Percentiles rank a stretch among this genome's conserved stretches.
These are phyloP conservation scores for Mycena polygramma DNA, from an alignment of 768 basidiomycete genomes.

Conservation along the genomic window DNA sequence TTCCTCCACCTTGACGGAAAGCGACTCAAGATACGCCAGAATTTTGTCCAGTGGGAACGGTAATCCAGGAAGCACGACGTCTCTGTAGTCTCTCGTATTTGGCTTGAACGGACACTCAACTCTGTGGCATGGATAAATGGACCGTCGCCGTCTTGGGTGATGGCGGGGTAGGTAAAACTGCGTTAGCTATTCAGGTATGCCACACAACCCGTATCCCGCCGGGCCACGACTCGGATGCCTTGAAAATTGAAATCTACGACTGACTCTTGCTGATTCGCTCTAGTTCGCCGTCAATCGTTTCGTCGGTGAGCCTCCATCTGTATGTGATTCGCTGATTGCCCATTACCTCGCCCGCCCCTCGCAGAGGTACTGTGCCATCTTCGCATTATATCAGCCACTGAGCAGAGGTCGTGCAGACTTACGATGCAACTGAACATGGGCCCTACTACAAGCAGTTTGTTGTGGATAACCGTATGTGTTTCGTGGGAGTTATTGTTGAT, in stretches of 20 bases:
- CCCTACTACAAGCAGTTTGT: conserved; percentile 96
- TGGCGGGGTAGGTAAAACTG: conserved; percentile 98
- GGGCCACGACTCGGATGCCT: too few relatives aligned
- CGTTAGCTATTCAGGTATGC: conserved; percentile 92
- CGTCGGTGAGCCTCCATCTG: conserved; percentile 76
- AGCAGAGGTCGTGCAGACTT: conserved; percentile 68
- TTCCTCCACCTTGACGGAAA: too few relatives aligned
- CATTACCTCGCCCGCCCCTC: conserved; percentile 5
- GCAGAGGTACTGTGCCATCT: conserved; percentile 32
- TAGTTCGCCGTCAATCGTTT: conserved; percentile 77
- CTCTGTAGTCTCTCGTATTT: too few relatives aligned
- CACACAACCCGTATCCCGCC: neutral
- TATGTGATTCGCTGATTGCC: conserved; percentile 21
- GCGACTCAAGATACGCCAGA: too few relatives aligned
- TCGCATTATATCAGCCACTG: conserved; percentile 33
- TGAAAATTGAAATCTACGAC: too few relatives aligned
- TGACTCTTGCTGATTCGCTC: conserved; percentile 7
- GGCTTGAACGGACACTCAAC: too few relatives aligned
- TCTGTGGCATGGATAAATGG: conserved; percentile 84
- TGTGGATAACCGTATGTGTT: conserved; percentile 95
- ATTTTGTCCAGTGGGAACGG: too few relatives aligned
- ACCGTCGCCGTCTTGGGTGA: conserved; percentile 96
- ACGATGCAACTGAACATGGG: conserved; percentile 99
- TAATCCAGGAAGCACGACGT: too few relatives aligned
- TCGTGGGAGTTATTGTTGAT: conserved; percentile 96